Base-by-base conservation (phyloP, 2,329 filamentous ascomycete genomes). In the Drechslerella coelobrocha region DNA sequence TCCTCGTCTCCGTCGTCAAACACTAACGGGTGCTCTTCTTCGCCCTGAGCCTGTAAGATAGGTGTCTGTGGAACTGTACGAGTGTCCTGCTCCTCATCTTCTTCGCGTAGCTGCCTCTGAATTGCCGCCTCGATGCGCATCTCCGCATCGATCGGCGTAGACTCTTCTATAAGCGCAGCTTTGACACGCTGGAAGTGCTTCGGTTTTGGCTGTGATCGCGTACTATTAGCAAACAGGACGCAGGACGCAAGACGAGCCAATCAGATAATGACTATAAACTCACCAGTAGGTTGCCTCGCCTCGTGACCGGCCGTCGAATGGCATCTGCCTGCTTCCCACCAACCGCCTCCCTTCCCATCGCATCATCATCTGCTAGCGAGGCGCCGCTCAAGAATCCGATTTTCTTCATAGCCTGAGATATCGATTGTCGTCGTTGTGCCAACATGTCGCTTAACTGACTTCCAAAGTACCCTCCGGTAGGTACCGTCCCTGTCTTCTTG, bases 131-230 rank as follows among this genome's bases (percentile, higher is more conserved):
- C 94, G 39, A 92, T 88, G 56, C 90, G 88, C 63, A 91, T 87
- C 78, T 99, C 94, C 43, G 89, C 89, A 75, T 99, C 94, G 8
- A 96, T 83, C 0, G 94, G 94, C 0, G 92, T 87, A 14, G 86
- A 85, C 80, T 99, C 94, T 80, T 99, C 94, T 63, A 90, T 84
- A 0, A 99, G 83, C 2, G 92, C 92, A 7, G 93, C 94, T 72
- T 90, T 87, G 74, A 99, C 96, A 9, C 94, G 88, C 3, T 92
- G 92, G 78, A 99, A 99, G 0, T 89, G 92, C 80, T 96, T 96
- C 0, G 93, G 94, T 82, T 97, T 99, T 10, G 95, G 94, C 90
- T 95, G 74, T 34, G 34, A 17, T 10, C 5, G 53, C 73, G 82
- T 73, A 82, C 78, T 68, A 29, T 26, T 52, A 59, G n/a, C 29